Conservation (phyloP, 352 stramenopile genomes). For the Globisporangium nodosum region DNA sequence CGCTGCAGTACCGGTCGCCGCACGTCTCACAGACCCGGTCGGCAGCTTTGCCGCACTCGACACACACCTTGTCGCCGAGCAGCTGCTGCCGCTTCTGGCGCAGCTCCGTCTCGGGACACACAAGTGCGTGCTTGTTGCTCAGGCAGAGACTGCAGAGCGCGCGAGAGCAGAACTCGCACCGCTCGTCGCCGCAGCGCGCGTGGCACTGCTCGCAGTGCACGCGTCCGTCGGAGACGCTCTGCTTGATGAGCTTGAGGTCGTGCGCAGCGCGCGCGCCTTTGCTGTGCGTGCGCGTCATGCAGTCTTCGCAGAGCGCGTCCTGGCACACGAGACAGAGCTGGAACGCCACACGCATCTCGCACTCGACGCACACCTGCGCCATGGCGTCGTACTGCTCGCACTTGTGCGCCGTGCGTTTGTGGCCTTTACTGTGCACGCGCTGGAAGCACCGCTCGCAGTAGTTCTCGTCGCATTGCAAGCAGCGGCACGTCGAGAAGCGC, state of each 20-base stretch:
- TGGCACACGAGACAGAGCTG: slow-evolving; percentile 57
- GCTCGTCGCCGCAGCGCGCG: slow-evolving; percentile 40
- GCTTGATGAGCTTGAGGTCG: slow-evolving; percentile 38
- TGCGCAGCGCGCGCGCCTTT: slow-evolving; percentile 34
- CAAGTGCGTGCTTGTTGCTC: slow-evolving; percentile 33
- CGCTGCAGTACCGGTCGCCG: slow-evolving; percentile 77
- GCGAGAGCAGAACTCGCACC: slow-evolving; percentile 47
- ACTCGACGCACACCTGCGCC: slow-evolving; percentile 66
- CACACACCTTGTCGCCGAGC: slow-evolving; percentile 55
- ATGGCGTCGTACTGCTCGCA: slow-evolving; percentile 55
- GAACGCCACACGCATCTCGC: slow-evolving; percentile 59
- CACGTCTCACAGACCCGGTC: slow-evolving; percentile 63
- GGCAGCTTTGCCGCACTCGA: slow-evolving; percentile 67
- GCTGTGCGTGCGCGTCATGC: slow-evolving; percentile 53
- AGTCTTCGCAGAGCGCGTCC: slow-evolving; percentile 65
- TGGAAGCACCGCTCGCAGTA: slow-evolving; percentile 78
- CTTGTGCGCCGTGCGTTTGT: slow-evolving; percentile 44
- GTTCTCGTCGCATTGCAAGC: slow-evolving; percentile 69
- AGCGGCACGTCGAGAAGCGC: slow-evolving; percentile 49
- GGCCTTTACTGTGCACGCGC: slow-evolving; percentile 56
- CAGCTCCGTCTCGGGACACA: slow-evolving; percentile 63
- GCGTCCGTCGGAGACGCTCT: slow-evolving; percentile 22
- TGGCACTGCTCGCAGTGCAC: slow-evolving; percentile 62
- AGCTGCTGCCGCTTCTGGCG: slow-evolving; percentile 40
- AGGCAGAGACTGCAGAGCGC: slow-evolving; percentile 57